Evolutionary conservation across 2,329 filamentous ascomycete species (phyloP), one percentile per base, ranked within the genome.

Genomic region (Aureobasidium sp.): DNA sequence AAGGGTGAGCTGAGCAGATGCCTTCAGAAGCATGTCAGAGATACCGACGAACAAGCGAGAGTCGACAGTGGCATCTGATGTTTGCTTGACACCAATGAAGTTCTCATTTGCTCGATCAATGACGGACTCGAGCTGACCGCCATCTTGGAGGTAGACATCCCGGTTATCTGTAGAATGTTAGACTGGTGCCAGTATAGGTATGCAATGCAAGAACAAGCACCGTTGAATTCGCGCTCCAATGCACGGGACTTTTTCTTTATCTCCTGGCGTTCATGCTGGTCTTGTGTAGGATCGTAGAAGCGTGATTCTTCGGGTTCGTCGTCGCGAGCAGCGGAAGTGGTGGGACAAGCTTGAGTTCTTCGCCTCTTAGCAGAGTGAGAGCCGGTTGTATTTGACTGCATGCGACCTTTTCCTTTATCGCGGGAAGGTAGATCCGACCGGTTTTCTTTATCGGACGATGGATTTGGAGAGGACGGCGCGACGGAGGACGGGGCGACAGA

Each of bases 51-150:
- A 81, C 29, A 95, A 80, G n/a, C 89, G 86, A 0, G 93, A 92
- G 72, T 99, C 94, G 64, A 96, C 87, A 0, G 89, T 90, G 0
- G 94, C 94, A 72, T 97, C 94, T 2, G 87, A 86, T 0, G 94
- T 96, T 77, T 97, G 92, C 69, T 82, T 73, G 27, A 97, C 78
- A 1, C 86, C 85, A 10, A 87, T 79, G 63, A 83, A 78, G 17
- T 96, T 78, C 1, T 86, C 85, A 27, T 81, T 80, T 1, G 72
- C 72, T n/a, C 66, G 63, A 37, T 68, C 64, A 26, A 74, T 64
- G 9, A 67, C 69, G 20, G 67, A 90, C 67, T 65, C 57, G 17
- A 93, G 77, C 6, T 85, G 87, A 29, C 78, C 78, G 9, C 87
- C 89, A 41, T 84, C 79, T 66, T 85, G 81, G 27, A 95, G 75